phyloP scores from a whole-genome alignment of 2,329 filamentous ascomycete genomes.

The Diaporthe destruens region DNA sequence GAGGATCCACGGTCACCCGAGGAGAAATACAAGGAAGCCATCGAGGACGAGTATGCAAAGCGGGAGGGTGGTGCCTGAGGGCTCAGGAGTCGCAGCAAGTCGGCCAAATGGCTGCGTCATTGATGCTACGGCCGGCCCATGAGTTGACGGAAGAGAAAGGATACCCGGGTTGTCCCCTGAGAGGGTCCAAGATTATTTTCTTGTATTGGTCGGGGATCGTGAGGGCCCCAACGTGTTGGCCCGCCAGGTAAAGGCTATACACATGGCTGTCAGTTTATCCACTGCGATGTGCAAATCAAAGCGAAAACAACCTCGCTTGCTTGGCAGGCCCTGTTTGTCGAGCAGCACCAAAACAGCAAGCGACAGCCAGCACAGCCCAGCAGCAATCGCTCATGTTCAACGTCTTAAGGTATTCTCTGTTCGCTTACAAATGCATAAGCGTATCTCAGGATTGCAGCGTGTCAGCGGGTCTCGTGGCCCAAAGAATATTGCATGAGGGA shows the following conservation, averaged over 20 bases:
- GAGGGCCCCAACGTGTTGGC: too few relatives aligned
- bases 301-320: background rate
- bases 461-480: background rate
- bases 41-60: constrained; percentile 74
- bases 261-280: background rate
- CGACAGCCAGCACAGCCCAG: background rate
- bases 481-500: constrained; percentile 1
- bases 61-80: constrained; percentile 69
- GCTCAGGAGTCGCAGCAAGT: background rate
- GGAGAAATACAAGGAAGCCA: constrained; percentile 70
- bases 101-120: background rate
- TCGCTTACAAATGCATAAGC: background rate
- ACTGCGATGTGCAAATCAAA: background rate
- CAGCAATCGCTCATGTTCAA: background rate
- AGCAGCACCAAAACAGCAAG: too few relatives aligned
- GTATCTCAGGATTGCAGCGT: background rate
- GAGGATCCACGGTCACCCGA: constrained; percentile 73
- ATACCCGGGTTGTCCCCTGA: background rate
- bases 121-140: background rate
- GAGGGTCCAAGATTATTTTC: background rate
- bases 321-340: background rate
- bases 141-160: background rate
- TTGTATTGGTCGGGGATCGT: background rate
- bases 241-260: background rate
- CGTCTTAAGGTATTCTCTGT: background rate